A percentile compares a stretch with the other conserved stretches of the same genome.
These are phyloP conservation scores for Claviceps purpurea DNA, from an alignment of 2,329 filamentous ascomycete genomes.

Conservation along the genomic window DNA sequence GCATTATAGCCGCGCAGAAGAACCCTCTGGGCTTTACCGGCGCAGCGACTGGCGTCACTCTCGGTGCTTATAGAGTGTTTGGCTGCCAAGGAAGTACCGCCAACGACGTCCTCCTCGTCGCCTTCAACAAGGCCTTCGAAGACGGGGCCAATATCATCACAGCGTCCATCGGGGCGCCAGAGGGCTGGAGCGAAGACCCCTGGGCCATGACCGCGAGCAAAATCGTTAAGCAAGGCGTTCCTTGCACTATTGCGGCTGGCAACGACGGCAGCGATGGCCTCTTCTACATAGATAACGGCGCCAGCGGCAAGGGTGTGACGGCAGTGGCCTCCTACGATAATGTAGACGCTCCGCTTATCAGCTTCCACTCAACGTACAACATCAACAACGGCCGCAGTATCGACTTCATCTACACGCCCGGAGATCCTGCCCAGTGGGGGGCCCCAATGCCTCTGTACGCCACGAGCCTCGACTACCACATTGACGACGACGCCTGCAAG, in stretches of 20 bases:
- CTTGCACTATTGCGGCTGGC: conserved; percentile 27
- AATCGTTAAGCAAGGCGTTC: conserved; percentile 28
- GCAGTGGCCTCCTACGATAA: conserved; percentile 32
- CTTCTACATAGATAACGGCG: conserved; percentile 25
- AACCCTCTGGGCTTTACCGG: conserved; percentile 24
- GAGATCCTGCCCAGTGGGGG: conserved; percentile 5
- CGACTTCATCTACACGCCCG: not conserved
- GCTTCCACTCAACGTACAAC: conserved; percentile 22
- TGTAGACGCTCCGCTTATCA: conserved; percentile 22
- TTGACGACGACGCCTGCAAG: conserved; percentile 16
- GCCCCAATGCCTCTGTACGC: conserved; percentile 15
- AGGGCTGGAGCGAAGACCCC: conserved; percentile 16
- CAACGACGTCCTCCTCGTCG: conserved; percentile 25
- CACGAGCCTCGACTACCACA: conserved; percentile 20
- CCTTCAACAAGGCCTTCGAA: conserved; percentile 26
- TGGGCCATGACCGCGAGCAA: conserved; percentile 24
- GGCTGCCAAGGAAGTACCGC: conserved; percentile 17
- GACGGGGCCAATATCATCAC: conserved; percentile 24
- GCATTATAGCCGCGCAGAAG: conserved; percentile 29
- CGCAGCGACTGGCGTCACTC: conserved; percentile 24
- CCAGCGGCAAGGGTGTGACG: conserved; percentile 27
- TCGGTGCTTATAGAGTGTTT: conserved; percentile 26
- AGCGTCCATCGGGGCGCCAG: too few relatives aligned
- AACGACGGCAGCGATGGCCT: conserved; percentile 29
- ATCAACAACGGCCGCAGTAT: conserved; percentile 12